Conservation (phyloP, 2,329 filamentous ascomycete species). For the Trichoderma sp. region DNA sequence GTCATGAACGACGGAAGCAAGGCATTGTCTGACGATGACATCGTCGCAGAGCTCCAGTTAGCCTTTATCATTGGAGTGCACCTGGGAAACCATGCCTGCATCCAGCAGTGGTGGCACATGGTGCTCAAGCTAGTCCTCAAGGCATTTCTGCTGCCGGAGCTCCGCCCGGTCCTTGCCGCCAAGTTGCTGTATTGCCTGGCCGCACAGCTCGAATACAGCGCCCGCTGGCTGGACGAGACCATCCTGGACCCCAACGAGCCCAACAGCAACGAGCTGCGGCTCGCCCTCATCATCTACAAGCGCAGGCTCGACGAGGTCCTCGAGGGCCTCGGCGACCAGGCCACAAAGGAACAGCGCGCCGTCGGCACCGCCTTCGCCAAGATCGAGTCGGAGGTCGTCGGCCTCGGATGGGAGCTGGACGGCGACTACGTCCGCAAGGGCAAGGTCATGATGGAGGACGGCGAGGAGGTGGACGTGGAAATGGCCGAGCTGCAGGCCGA, state of each 20-base stretch:
- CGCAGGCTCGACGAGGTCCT: slow-evolving; percentile 54
- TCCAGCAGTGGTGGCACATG: slow-evolving; percentile 65
- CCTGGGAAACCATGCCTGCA: slow-evolving; percentile 60
- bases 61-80: slow-evolving; percentile 60
- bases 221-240: slow-evolving; percentile 52
- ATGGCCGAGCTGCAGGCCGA: slow-evolving; percentile 56
- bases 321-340: slow-evolving; percentile 39
- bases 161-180: slow-evolving; percentile 49
- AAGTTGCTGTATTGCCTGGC: slow-evolving; percentile 55
- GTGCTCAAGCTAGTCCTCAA: slow-evolving; percentile 55
- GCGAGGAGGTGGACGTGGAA: slow-evolving; percentile 52
- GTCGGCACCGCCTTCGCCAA: slow-evolving; percentile 52
- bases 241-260: slow-evolving; percentile 44
- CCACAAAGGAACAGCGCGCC: slow-evolving; percentile 46
- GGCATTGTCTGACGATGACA: slow-evolving; percentile 43
- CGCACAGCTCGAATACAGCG: slow-evolving; percentile 58
- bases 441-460: slow-evolving; percentile 55
- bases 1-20: slow-evolving; percentile 40
- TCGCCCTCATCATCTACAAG: slow-evolving; percentile 58
- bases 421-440: slow-evolving; percentile 53
- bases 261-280: slow-evolving; percentile 45
- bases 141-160: slow-evolving; percentile 49
- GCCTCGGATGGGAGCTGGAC: slow-evolving; percentile 60
- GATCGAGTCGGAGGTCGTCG: slow-evolving; percentile 40
- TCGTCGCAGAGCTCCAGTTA: slow-evolving; percentile 64